These are phyloP conservation scores for Neckera pumila DNA, from an alignment of 225 moss, liverwort and hornwort genomes.

Conservation along the genomic window DNA sequence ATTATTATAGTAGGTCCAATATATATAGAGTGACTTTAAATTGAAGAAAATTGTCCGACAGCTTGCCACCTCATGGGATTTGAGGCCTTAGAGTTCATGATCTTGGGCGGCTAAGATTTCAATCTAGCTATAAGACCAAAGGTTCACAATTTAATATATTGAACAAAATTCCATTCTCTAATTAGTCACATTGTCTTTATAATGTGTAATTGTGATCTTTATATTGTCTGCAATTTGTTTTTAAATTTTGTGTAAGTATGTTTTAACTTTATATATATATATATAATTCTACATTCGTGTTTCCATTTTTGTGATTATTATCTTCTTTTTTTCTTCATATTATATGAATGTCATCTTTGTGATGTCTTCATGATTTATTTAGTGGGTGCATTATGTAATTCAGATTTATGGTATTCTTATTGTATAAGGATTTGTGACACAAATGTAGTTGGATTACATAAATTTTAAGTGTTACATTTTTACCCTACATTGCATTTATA, in stretches of 20 bases:
- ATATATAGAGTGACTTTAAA: background rate
- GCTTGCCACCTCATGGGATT: accelerated
- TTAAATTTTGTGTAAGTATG: background rate
- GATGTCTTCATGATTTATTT: no score
- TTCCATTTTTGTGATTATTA: background rate
- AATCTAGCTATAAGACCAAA: accelerated
- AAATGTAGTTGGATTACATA: no score
- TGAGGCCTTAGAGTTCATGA: accelerated
- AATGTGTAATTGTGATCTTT: background rate
- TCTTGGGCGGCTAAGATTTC: background rate
- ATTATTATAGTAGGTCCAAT: background rate
- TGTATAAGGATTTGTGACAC: no score
- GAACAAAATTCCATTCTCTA: background rate
- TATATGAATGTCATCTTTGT: no score
- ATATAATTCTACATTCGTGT: background rate
- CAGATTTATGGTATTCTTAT: no score
- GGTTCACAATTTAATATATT: accelerated
- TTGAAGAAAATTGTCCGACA: background rate
- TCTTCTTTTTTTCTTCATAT: background rate
- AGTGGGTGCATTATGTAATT: no score
- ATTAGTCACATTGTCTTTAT: background rate
- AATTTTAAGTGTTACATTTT: no score
- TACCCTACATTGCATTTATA: no score
- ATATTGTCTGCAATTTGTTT: background rate
- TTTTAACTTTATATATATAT: background rate